Percentiles rank a stretch among this genome's conserved stretches.
Conservation (phyloP, 2,329 filamentous ascomycete genomes). For the Onygenales sp. region DNA sequence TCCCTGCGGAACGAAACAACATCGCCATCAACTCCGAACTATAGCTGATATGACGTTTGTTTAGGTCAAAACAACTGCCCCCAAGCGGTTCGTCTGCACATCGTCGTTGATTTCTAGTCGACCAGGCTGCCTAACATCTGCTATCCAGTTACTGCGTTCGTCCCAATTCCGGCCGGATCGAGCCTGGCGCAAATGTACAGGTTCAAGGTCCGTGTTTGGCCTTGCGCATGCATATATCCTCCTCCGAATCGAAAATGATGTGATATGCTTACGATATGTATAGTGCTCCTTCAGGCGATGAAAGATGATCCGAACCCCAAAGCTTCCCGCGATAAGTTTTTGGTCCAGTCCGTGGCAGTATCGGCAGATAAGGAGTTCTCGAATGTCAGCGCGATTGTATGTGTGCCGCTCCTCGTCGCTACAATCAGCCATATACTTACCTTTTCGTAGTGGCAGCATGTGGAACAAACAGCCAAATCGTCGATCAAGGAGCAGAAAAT, state of each 20-base stretch:
- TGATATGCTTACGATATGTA: slow-evolving; percentile 1
- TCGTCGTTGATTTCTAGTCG: slow-evolving; percentile 2
- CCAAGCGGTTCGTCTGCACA: slow-evolving; percentile 71
- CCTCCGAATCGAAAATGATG: not conserved
- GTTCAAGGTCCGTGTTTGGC: slow-evolving; percentile 60
- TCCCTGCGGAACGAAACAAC: slow-evolving; percentile 11
- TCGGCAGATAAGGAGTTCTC: slow-evolving; percentile 73
- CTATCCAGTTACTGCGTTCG: slow-evolving; percentile 80
- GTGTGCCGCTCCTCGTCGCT: slow-evolving; percentile 21
- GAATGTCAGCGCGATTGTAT: slow-evolving; percentile 71
- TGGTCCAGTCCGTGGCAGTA: slow-evolving; percentile 85
- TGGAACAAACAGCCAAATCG: slow-evolving; percentile 64
- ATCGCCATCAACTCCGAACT: not conserved
- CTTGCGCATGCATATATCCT: not conserved
- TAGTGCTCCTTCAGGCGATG: slow-evolving; percentile 95
- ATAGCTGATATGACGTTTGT: slow-evolving; percentile 17
- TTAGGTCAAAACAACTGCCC: slow-evolving; percentile 96
- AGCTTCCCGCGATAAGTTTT: slow-evolving; percentile 94
- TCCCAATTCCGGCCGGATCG: slow-evolving; percentile 92
- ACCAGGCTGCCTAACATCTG: slow-evolving; percentile 1
- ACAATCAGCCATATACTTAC: slow-evolving; percentile 11
- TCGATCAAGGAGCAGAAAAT: slow-evolving; percentile 91
- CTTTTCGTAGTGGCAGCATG: slow-evolving; percentile 57
- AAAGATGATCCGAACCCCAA: slow-evolving; percentile 77
- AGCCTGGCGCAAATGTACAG: slow-evolving; percentile 80